phyloP scores from a whole-genome alignment of 1,284 basidiomycete genomes.

The Rhizoctonia solani region DNA sequence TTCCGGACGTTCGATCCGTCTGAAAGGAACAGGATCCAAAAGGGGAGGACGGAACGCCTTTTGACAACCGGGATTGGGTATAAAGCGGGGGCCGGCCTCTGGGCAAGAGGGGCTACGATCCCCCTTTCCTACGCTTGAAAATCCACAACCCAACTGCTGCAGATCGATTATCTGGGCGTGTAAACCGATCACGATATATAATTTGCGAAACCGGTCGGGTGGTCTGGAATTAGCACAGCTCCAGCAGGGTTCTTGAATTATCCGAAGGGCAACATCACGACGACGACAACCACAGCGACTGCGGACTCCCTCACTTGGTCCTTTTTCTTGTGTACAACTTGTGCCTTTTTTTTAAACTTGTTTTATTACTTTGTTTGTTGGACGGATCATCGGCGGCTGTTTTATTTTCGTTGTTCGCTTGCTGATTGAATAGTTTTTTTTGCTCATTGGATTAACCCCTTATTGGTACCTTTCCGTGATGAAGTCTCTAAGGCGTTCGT shows the following conservation, averaged over 20 bases:
- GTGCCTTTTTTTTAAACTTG: not conserved
- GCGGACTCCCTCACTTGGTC: not conserved
- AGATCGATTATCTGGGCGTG: not conserved
- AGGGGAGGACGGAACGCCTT: too few species aligned
- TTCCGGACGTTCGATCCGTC: too few species aligned
- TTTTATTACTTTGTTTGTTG: not conserved
- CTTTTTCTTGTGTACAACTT: not conserved
- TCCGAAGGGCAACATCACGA: constrained; percentile 20
- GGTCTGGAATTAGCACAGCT: constrained; percentile 29
- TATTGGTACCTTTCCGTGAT: constrained; percentile 49
- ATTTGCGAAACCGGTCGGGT: not conserved
- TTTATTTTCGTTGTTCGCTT: too few species aligned
- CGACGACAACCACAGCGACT: constrained; percentile 10
- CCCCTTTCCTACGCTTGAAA: too few species aligned
- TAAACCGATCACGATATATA: constrained; percentile 8
- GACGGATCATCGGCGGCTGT: too few species aligned
- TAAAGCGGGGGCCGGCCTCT: too few species aligned
- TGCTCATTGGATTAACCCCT: not conserved
- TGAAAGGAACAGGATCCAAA: too few species aligned
- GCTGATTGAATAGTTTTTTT: too few species aligned
- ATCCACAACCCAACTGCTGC: not conserved
- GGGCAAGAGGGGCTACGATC: too few species aligned
- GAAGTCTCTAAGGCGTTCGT: constrained; percentile 86
- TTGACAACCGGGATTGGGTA: too few species aligned
- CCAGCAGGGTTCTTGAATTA: constrained; percentile 4